Conservation (phyloP, 257 asterid genomes). For the Jasminum sambac region DNA sequence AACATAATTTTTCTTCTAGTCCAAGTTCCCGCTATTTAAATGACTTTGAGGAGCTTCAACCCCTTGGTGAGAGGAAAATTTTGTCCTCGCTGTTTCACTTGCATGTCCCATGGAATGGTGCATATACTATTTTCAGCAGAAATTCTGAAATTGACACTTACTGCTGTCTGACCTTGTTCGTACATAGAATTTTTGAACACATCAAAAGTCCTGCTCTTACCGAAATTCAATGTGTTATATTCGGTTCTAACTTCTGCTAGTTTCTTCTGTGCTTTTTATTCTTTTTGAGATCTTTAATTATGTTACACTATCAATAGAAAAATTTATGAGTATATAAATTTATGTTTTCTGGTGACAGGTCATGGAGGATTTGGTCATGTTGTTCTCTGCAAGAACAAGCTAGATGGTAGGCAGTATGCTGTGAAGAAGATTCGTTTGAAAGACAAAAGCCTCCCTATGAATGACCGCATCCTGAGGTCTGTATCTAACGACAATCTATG, state of each 20-base stretch:
- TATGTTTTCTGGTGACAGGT: slow-evolving; percentile 46
- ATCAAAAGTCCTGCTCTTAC: background rate
- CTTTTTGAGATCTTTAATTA: background rate
- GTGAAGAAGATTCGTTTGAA: slow-evolving; percentile 88
- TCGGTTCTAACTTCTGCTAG: background rate
- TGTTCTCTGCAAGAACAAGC: slow-evolving; percentile 92
- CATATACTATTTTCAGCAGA: slow-evolving; percentile 20
- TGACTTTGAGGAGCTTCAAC: slow-evolving; percentile 96
- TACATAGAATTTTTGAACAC: background rate
- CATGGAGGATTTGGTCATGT: slow-evolving; percentile 99
- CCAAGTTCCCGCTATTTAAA: slow-evolving; percentile 78
- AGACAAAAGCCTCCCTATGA: slow-evolving; percentile 77
- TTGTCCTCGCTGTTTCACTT: slow-evolving; percentile 15
- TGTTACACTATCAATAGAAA: background rate
- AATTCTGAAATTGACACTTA: background rate
- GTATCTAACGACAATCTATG: slow-evolving; percentile 24
- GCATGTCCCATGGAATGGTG: slow-evolving; percentile 18
- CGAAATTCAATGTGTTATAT: background rate
- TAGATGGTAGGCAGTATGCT: slow-evolving; percentile 97
- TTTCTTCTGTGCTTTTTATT: background rate
- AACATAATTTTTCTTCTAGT: slow-evolving; percentile 50
- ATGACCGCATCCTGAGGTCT: slow-evolving; percentile 91
- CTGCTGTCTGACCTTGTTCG: background rate
- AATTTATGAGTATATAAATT: slow-evolving; percentile 7
- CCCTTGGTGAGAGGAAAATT: slow-evolving; percentile 60